phyloP scores from a whole-genome alignment of 2,329 filamentous ascomycete species.

The Penicillium sp. region DNA sequence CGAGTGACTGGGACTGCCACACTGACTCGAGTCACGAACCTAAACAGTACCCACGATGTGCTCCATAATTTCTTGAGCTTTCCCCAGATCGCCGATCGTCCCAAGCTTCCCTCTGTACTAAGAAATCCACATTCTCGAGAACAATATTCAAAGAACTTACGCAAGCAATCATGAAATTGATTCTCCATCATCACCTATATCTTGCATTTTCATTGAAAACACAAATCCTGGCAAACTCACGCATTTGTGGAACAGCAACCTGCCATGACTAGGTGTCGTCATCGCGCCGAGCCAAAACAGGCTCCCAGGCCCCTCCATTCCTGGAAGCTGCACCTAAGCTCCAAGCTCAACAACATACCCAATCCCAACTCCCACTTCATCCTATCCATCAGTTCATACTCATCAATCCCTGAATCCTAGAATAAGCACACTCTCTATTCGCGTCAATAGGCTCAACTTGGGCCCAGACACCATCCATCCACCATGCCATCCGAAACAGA shows the following conservation, averaged over 20 bases:
- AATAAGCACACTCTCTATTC: neutral
- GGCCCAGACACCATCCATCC: slow-evolving; percentile 4
- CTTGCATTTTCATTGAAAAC: neutral
- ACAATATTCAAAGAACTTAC: neutral
- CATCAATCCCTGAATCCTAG: neutral
- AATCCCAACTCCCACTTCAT: neutral
- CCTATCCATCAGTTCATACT: neutral
- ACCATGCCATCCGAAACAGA: slow-evolving; percentile 64
- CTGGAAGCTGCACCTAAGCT: slow-evolving; percentile 1
- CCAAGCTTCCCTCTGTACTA: neutral
- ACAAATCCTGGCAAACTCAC: slow-evolving; percentile 8
- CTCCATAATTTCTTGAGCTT: slow-evolving; percentile 1
- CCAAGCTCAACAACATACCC: neutral
- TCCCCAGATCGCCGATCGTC: slow-evolving; percentile 3
- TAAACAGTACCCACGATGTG: neutral
- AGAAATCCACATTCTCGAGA: neutral
- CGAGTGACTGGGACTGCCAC: neutral
- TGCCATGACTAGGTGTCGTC: slow-evolving; percentile 15
- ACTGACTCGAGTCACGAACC: neutral
- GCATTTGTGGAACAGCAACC: neutral
- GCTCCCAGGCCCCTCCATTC: slow-evolving; percentile 8
- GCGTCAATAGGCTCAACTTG: neutral
- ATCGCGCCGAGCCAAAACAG: slow-evolving; percentile 22
- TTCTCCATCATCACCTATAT: neutral
- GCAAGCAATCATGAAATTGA: neutral